Evolutionary conservation across 306 rosid species (phyloP).

Genomic region (cucumber (Cucumis sativus)): Cucumber_9930_V3 NC_026660.2:21397001-21397500

Average conservation of each 20-base stretch:
- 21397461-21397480: neutral
- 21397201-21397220: neutral
- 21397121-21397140: too few species aligned
- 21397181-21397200: neutral
- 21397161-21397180: too few species aligned
- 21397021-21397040: too few species aligned
- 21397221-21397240: neutral
- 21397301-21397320: neutral
- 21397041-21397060: too few species aligned
- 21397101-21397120: too few species aligned
- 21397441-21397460: neutral
- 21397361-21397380: neutral
- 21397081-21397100: too few species aligned
- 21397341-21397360: neutral
- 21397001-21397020: neutral
- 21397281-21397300: neutral
- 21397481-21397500: neutral
- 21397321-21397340: neutral
- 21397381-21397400: neutral
- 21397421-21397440: neutral
- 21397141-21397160: neutral
- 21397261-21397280: neutral
- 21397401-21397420: neutral
- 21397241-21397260: neutral
- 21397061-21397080: too few species aligned